Percentiles rank a stretch among this genome's conserved stretches.
Conservation (phyloP, 2,329 filamentous ascomycete species). For the Endocalyx cinctus region DNA sequence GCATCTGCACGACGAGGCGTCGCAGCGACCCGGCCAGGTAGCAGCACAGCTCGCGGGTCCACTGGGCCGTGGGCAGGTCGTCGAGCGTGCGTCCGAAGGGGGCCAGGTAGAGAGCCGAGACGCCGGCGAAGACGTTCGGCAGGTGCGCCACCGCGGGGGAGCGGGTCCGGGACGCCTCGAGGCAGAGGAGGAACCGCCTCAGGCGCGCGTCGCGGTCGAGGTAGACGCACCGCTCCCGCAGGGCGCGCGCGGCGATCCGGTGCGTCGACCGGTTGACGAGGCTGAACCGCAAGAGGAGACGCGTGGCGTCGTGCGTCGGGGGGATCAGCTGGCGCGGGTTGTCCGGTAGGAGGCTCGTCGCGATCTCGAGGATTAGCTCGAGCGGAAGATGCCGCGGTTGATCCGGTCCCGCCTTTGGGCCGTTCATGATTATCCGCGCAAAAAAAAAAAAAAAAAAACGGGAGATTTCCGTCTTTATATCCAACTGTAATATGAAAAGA, state of each 20-base stretch:
- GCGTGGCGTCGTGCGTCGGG: conserved; percentile 34
- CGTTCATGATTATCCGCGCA: too few relatives aligned
- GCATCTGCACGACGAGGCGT: conserved; percentile 44
- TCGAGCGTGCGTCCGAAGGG: conserved; percentile 34
- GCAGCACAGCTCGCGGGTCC: conserved; percentile 38
- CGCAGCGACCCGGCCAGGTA: conserved; percentile 35
- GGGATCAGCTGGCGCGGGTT: conserved; percentile 24
- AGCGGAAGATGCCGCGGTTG: conserved; percentile 4
- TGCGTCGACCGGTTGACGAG: conserved; percentile 39
- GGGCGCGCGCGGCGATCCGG: conserved; percentile 33
- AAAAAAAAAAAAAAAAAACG: too few relatives aligned
- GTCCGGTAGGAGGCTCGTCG: conserved; percentile 5
- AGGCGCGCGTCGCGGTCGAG: conserved; percentile 36
- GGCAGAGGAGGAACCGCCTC: conserved; percentile 26
- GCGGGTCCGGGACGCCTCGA: conserved; percentile 22
- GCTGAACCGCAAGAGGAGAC: conserved; percentile 40
- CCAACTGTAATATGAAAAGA: too few relatives aligned
- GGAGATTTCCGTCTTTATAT: too few relatives aligned
- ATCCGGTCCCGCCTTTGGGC: too few relatives aligned
- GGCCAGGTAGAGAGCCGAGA: conserved; percentile 37
- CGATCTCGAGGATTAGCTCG: conserved; percentile 5
- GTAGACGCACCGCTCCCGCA: conserved; percentile 42
- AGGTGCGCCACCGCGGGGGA: conserved; percentile 19
- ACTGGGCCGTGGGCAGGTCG: conserved; percentile 34
- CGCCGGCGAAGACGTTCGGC: conserved; percentile 17